Percentiles rank a stretch among this genome's conserved stretches.
These are phyloP conservation scores for Hyphodiscus hymeniophilus DNA, from an alignment of 495 filamentous ascomycete species.

Conservation along the genomic window DNA sequence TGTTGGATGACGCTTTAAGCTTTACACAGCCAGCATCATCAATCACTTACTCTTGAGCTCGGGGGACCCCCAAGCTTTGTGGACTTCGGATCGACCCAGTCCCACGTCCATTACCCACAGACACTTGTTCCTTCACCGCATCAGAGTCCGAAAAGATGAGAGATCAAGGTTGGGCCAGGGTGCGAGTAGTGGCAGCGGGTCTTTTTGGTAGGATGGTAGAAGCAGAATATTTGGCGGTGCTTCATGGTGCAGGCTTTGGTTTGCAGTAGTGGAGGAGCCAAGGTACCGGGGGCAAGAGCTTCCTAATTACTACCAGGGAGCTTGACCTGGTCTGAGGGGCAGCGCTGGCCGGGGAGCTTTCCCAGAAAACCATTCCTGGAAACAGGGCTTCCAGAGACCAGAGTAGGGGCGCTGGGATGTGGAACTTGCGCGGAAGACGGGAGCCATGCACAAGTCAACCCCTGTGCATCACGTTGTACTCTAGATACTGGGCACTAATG, in stretches of 20 bases:
- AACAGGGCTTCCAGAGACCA: neutral
- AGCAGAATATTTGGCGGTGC: slow-evolving; percentile 17
- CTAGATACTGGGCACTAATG: neutral
- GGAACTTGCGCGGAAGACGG: slow-evolving; percentile 15
- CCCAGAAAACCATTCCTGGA: slow-evolving; percentile 14
- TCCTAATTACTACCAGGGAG: neutral
- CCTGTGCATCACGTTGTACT: slow-evolving; percentile 18
- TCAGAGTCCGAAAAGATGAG: slow-evolving; percentile 4
- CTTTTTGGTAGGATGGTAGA: slow-evolving; percentile 4
- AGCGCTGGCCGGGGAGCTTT: neutral
- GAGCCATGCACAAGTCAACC: slow-evolving; percentile 13
- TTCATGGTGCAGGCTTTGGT: slow-evolving; percentile 14
- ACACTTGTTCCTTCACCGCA: slow-evolving; percentile 9
- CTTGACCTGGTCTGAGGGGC: neutral
- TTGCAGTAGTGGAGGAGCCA: slow-evolving; percentile 10
- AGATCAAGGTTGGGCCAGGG: slow-evolving; percentile 11
- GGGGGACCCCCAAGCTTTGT: slow-evolving; percentile 16
- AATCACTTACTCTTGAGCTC: slow-evolving; percentile 6
- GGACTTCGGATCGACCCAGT: slow-evolving; percentile 6
- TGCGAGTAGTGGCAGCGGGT: slow-evolving; percentile 6
- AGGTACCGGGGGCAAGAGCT: slow-evolving; percentile 11
- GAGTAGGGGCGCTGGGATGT: neutral
- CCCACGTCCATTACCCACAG: slow-evolving; percentile 14
- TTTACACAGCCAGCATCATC: slow-evolving; percentile 7
- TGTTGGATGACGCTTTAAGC: slow-evolving; percentile 18